These are phyloP conservation scores for Pseudogymnoascus sp. DNA, from an alignment of 2,329 filamentous ascomycete species.

Conservation along the genomic window DNA sequence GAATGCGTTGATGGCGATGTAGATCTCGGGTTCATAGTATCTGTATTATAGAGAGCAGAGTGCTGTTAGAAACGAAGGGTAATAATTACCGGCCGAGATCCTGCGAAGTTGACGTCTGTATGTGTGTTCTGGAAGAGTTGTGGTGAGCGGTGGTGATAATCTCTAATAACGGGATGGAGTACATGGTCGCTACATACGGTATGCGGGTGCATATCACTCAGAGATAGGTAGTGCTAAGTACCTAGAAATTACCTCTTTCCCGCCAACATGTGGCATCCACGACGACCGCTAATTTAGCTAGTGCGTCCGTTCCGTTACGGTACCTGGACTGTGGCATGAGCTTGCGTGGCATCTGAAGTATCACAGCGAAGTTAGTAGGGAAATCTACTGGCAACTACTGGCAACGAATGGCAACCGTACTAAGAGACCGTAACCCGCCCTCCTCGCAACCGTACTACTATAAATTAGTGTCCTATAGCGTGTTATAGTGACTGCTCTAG, in stretches of 20 bases:
- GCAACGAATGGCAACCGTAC: background rate
- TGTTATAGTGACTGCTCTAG: background rate
- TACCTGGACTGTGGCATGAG: background rate
- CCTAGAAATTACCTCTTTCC: background rate
- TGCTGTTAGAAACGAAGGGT: background rate
- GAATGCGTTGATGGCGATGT: background rate
- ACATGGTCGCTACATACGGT: background rate
- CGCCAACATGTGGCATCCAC: background rate
- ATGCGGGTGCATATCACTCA: background rate
- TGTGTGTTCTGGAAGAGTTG: background rate
- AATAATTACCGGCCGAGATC: background rate
- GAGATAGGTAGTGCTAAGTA: background rate
- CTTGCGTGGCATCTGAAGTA: background rate
- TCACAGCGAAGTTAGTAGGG: background rate
- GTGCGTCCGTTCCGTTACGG: background rate
- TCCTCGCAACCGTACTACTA: background rate
- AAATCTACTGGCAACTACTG: too few relatives aligned
- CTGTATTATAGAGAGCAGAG: background rate
- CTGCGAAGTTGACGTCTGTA: background rate
- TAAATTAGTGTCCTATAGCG: background rate
- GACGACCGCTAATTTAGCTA: background rate
- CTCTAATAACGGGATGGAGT: background rate
- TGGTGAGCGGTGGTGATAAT: background rate
- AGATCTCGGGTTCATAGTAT: background rate
- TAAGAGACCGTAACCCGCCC: background rate